Conservation (phyloP, 1,284 basidiomycete genomes). For the Sanghuangporus baumii region DNA sequence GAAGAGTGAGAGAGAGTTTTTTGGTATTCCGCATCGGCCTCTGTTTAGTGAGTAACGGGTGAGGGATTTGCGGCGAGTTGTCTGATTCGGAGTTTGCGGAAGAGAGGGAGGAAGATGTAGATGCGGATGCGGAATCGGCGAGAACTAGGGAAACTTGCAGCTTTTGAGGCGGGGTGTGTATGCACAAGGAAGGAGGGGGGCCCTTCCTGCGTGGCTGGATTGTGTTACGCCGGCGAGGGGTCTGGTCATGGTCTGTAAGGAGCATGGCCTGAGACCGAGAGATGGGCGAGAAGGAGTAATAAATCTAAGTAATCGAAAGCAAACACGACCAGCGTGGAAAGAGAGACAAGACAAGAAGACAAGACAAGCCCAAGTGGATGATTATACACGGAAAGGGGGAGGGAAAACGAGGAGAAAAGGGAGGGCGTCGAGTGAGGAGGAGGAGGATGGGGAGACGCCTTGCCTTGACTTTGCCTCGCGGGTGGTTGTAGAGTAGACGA, state of each 20-base stretch:
- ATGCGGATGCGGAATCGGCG: constrained; percentile 39
- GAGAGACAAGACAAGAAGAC: constrained; percentile 2
- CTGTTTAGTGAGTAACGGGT: constrained; percentile 33
- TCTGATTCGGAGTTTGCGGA: constrained; percentile 50
- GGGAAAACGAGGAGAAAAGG: background rate
- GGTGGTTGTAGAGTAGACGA: background rate
- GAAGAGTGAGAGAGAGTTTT: constrained; percentile 63
- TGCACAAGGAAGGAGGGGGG: constrained; percentile 53
- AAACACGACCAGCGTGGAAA: constrained; percentile 18
- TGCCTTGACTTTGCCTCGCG: background rate
- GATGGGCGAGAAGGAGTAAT: background rate
- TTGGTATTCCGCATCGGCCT: constrained; percentile 64
- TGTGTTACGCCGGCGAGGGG: constrained; percentile 20
- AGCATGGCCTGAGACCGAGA: constrained; percentile 10
- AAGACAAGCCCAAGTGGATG: background rate
- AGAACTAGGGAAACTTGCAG: constrained; percentile 44
- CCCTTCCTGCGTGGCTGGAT: constrained; percentile 45
- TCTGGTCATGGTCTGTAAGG: constrained; percentile 14
- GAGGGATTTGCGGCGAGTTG: constrained; percentile 36
- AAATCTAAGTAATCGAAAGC: background rate
- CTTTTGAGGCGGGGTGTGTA: constrained; percentile 45
- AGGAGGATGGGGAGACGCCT: background rate
- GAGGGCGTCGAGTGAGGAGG: background rate
- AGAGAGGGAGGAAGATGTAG: constrained; percentile 39
- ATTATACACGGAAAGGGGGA: background rate